Evolutionary conservation across 2,329 filamentous ascomycete species (phyloP).

Genomic region (Ophiobolus disseminans): DNA sequence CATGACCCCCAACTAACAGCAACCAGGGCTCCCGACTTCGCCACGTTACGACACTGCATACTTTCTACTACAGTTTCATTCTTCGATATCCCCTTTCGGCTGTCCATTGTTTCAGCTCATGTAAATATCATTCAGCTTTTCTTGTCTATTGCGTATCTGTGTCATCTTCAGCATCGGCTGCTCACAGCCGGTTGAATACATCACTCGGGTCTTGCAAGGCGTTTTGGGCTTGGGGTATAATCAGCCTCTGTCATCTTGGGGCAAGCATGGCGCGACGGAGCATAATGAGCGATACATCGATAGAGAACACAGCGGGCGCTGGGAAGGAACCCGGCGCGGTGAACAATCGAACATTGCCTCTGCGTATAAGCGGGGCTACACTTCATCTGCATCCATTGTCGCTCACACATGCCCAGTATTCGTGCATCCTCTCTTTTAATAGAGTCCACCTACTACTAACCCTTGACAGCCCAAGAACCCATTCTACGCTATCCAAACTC

Average conservation of each 20-base stretch:
- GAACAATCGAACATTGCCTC: background rate
- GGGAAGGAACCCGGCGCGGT: background rate
- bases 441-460: too few species aligned
- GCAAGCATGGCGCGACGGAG: slow-evolving; percentile 5
- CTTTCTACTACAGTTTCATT: slow-evolving; percentile 21
- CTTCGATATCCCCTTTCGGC: slow-evolving; percentile 26
- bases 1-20: slow-evolving; percentile 1
- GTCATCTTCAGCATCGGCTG: slow-evolving; percentile 5
- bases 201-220: slow-evolving; percentile 6
- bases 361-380: background rate
- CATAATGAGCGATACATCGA: background rate
- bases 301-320: background rate
- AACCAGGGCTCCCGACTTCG: slow-evolving; percentile 4
- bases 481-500: too few species aligned
- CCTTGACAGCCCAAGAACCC: too few species aligned
- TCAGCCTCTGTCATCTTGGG: slow-evolving; percentile 1
- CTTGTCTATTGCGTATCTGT: slow-evolving; percentile 11
- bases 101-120: slow-evolving; percentile 21
- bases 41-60: slow-evolving; percentile 18
- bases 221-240: slow-evolving; percentile 4
- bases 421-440: too few species aligned
- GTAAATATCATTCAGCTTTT: slow-evolving; percentile 16
- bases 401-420: too few species aligned
- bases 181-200: background rate
- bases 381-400: background rate